Percentiles rank a stretch among this genome's conserved stretches.
Evolutionary conservation across 805 yeast species (phyloP).

Genomic region (Pichia exigua): DNA sequence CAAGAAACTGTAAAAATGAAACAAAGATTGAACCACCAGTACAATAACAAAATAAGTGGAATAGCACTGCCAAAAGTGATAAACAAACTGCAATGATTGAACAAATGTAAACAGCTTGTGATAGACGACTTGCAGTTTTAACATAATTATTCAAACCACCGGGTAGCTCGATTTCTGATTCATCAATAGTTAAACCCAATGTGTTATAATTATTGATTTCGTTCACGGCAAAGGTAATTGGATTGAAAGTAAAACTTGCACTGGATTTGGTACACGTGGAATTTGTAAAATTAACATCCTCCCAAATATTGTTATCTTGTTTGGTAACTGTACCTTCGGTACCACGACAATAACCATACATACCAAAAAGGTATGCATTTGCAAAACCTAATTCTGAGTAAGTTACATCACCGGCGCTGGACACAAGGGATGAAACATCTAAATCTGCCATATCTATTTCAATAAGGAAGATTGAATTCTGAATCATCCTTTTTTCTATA

Average conservation of each 20-base stretch:
- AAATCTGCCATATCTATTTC: slow-evolving; percentile 35
- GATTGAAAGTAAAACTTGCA: slow-evolving; percentile 51
- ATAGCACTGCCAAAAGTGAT: slow-evolving; percentile 35
- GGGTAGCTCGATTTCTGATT: slow-evolving; percentile 42
- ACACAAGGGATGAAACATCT: slow-evolving; percentile 9
- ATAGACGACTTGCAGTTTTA: slow-evolving; percentile 36
- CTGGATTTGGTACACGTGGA: slow-evolving; percentile 43
- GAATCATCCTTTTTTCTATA: slow-evolving; percentile 32
- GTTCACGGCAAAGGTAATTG: slow-evolving; percentile 26
- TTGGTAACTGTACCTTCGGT: slow-evolving; percentile 11
- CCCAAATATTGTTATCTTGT: slow-evolving; percentile 6
- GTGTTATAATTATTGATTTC: slow-evolving; percentile 9
- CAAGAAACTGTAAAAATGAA: slow-evolving; percentile 24
- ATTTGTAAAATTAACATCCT: slow-evolving; percentile 28
- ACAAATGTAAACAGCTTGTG: slow-evolving; percentile 53
- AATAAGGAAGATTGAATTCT: slow-evolving; percentile 41
- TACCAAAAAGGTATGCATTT: slow-evolving; percentile 45
- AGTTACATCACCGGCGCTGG: not conserved
- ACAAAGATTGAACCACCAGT: slow-evolving; percentile 5
- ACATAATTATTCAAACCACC: slow-evolving; percentile 40
- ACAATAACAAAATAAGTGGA: slow-evolving; percentile 31
- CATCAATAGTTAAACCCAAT: slow-evolving; percentile 6
- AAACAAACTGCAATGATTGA: slow-evolving; percentile 41
- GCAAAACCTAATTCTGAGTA: slow-evolving; percentile 31
- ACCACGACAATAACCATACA: slow-evolving; percentile 61